Base-by-base conservation (phyloP, 2,329 filamentous ascomycete genomes). In the Ophiocordyceps camponoti-floridani region DNA sequence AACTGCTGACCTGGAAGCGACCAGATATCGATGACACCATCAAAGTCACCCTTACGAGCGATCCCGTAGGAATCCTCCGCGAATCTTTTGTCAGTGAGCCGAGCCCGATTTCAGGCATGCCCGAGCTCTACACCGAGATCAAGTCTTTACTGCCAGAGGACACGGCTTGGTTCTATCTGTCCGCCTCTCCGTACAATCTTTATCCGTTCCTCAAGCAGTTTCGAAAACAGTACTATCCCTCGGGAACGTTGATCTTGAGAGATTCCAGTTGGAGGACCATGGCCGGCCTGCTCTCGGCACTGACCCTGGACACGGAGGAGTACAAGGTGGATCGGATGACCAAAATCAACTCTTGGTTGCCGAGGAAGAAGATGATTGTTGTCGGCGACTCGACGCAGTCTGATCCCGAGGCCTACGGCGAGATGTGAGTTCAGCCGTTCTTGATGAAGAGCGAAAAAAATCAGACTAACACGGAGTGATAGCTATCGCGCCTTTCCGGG, bases 11-110 rank as follows among this genome's bases (percentile, higher is more conserved):
- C 44, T 2, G 3, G 5, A 23, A 23, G 23, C 4, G 9, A 4
- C 2, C 43, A 79, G 89, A 96, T 54, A 76, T 96, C 51, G 91
- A 96, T 57, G 89, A 96, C 62, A 94, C 88, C 0, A 94, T 96
- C 67, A 95, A 96, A 62, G 67, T 88, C 51, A 95, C 89, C 0
- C 70, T 83, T 59, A 94, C 89, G 0, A 76, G 79, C 40, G 81
- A 84, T 43, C 79, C 86, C 0, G 70, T 82, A 8, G 85, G 86
- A 3, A 89, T 95, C 53, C 67, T 96, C 5, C 73, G 76, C 42
- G 81, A 82, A 44, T 96, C 89, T 0, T 95, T 96, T 55, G 75
- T 84, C 42, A 82, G 88, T 43, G 67, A 77, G 14, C 81, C 87
- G 0, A 66, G 71, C 13, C 77, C 84, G 0, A 77, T 89, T 13